Conservation (phyloP, 2,329 filamentous ascomycete genomes). For the Diaporthe sp. region DNA sequence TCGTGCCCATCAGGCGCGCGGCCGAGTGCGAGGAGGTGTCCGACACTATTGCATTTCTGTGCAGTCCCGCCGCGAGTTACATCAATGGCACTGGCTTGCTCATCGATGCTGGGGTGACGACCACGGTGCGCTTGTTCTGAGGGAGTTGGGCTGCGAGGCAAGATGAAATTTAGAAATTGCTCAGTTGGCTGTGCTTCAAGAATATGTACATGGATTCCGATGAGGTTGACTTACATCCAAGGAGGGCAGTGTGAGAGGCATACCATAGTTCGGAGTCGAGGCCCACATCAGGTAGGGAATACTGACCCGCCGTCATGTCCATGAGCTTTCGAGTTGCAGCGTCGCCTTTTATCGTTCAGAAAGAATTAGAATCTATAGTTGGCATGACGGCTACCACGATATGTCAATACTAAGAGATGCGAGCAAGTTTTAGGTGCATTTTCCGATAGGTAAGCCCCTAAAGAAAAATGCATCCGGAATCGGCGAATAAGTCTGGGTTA, state of each 20-base stretch:
- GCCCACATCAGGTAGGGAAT: no score
- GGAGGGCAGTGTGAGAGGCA: no score
- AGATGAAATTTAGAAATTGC: no score
- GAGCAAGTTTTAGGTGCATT: no score
- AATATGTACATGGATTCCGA: no score
- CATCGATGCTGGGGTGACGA: constrained; percentile 43
- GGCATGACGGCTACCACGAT: constrained; percentile 1
- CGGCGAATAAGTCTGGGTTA: no score
- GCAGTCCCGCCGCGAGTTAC: constrained; percentile 44
- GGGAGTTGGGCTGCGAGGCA: no score
- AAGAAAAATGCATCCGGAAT: no score
- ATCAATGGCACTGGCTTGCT: constrained; percentile 43
- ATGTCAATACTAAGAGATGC: not conserved
- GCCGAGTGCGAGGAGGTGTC: constrained; percentile 44
- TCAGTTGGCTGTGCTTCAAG: no score
- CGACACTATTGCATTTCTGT: constrained; percentile 42
- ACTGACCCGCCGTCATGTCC: not conserved
- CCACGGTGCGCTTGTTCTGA: constrained; percentile 42
- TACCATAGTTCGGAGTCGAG: no score
- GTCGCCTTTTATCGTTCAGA: not conserved
- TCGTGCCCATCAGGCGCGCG: constrained; percentile 42
- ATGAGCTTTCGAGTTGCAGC: not conserved
- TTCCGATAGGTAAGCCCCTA: no score
- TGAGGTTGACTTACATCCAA: no score
- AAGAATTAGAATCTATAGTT: not conserved